Conservation (phyloP, 331 rosid genomes). For the Quercus lobata region DNA sequence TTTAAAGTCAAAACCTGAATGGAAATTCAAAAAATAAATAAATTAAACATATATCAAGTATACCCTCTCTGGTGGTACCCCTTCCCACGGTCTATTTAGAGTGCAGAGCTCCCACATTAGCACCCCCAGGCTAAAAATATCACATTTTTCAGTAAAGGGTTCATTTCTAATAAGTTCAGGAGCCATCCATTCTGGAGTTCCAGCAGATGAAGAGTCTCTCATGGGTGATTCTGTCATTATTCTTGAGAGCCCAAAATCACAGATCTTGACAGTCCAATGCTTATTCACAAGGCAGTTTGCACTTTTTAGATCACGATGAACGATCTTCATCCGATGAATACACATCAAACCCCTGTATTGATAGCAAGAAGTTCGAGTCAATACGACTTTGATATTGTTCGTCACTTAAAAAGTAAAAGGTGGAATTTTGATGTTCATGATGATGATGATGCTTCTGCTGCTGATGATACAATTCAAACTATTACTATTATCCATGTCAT, state of each 20-base stretch:
- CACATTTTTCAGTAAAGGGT: constrained; percentile 94
- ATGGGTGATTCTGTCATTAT: constrained; percentile 57
- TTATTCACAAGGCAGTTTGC: constrained; percentile 98
- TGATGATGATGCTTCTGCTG: neutral
- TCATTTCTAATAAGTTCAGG: constrained; percentile 96
- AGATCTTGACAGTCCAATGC: constrained; percentile 89
- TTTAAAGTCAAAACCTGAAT: neutral
- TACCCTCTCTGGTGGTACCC: constrained; percentile 89
- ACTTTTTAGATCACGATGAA: constrained; percentile 92
- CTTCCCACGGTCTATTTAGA: constrained; percentile 91
- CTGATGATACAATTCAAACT: too few relatives aligned
- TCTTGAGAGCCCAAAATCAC: constrained; percentile 98
- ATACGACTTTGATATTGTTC: neutral
- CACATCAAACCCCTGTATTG: constrained; percentile 91
- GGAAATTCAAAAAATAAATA: neutral
- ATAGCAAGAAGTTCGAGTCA: constrained; percentile 26
- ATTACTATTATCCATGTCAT: too few relatives aligned
- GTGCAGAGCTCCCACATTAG: constrained; percentile 98
- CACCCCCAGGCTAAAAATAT: constrained; percentile 93
- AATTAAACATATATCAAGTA: neutral
- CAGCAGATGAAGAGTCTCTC: constrained; percentile 77
- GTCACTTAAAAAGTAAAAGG: neutral
- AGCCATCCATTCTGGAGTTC: constrained; percentile 99
- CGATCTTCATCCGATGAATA: constrained; percentile 94
- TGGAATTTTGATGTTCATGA: neutral